Evolutionary conservation across 2,329 filamentous ascomycete genomes (phyloP).

Genomic region (Hypoxylon sp.): DNA sequence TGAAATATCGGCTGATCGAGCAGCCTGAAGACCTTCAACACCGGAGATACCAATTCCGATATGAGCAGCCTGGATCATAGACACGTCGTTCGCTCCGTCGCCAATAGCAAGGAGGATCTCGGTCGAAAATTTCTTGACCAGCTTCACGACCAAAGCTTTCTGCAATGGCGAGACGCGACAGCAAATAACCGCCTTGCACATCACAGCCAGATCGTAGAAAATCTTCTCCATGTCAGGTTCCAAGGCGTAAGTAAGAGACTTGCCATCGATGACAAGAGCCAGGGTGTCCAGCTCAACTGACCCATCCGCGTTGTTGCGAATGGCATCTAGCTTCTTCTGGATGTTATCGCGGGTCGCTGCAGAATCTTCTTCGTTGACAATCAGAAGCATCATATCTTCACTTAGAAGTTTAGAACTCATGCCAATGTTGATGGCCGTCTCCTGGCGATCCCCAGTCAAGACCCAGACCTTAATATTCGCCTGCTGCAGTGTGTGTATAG

Average conservation of each 20-base stretch:
- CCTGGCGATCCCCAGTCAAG: slow-evolving; percentile 94
- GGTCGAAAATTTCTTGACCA: slow-evolving; percentile 92
- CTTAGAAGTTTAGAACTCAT: slow-evolving; percentile 99
- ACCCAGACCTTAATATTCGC: slow-evolving; percentile 99
- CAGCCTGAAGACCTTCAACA: slow-evolving; percentile 95
- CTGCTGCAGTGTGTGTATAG: slow-evolving; percentile 95
- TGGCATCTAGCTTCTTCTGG: slow-evolving; percentile 92
- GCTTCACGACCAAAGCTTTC: slow-evolving; percentile 96
- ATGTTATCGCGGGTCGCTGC: slow-evolving; percentile 87
- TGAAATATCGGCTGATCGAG: slow-evolving; percentile 92
- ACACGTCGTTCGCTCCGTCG: slow-evolving; percentile 98
- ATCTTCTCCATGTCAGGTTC: slow-evolving; percentile 94
- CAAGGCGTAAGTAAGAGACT: slow-evolving; percentile 91
- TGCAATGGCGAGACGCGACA: slow-evolving; percentile 96
- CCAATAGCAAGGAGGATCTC: slow-evolving; percentile 96
- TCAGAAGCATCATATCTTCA: slow-evolving; percentile 97
- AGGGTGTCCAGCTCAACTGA: slow-evolving; percentile 86
- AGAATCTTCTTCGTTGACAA: slow-evolving; percentile 90
- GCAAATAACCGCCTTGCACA: slow-evolving; percentile 99
- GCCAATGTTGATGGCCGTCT: slow-evolving; percentile 99
- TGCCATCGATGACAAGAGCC: slow-evolving; percentile 94
- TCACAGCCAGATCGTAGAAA: slow-evolving; percentile 91
- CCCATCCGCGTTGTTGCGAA: slow-evolving; percentile 82
- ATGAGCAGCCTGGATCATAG: slow-evolving; percentile 99
- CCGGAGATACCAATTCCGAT: slow-evolving; percentile 98